Evolutionary conservation across 179 eudicot genomes (phyloP), one percentile per base, ranked within the genome.

Genomic region (Amaranthus tricolor): DNA sequence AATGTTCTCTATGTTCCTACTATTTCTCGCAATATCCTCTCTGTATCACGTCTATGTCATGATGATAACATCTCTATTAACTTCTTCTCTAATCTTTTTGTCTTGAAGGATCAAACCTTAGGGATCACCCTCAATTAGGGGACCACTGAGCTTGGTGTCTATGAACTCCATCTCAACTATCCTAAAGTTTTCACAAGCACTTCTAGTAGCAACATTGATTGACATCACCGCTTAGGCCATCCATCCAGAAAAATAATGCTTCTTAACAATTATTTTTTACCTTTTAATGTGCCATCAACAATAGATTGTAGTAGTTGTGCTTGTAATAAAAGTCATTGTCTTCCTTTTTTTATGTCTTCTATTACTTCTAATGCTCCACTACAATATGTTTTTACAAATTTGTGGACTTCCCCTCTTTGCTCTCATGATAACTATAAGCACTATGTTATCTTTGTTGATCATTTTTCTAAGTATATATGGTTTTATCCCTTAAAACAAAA

Each of bases 261-360:
- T 16, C 11, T 4, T n/a, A 16, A 14, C 19, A 60, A 2, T n/a
- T 21, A 7, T n/a, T 4, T 7, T 16, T 10, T 60, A 6, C 12
- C 12, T 53, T 13, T 21, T 6, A 4, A 24, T 24, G 31, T 24
- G 31, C n/a, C 19, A 1, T 60, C 63, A 0, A 21, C 21, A 16
- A 5, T 60, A 9, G 40, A 40, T 14, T 64, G 77, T 40, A 62
- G 12, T 40, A 47, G 62, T 8, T 64, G 62, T 64, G 62, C n/a
- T 49, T 16, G 45, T 19, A 54, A 31, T 49, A 74, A 74, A 53
- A 74, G 53, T 74, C 68, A 64, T 62, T 17, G 53, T 62, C 56
- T 74, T 9, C 48, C 54, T 0, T 74, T 74, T 40, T 24, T 12
- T 65, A 15, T 1, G 0, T 75, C 63, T 2, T 47, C 72, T 13